Evolutionary conservation across 176 grass and related monocot species (phyloP), one percentile per base, ranked within the genome.

Genomic region (Bonia amplexicaulis): DNA sequence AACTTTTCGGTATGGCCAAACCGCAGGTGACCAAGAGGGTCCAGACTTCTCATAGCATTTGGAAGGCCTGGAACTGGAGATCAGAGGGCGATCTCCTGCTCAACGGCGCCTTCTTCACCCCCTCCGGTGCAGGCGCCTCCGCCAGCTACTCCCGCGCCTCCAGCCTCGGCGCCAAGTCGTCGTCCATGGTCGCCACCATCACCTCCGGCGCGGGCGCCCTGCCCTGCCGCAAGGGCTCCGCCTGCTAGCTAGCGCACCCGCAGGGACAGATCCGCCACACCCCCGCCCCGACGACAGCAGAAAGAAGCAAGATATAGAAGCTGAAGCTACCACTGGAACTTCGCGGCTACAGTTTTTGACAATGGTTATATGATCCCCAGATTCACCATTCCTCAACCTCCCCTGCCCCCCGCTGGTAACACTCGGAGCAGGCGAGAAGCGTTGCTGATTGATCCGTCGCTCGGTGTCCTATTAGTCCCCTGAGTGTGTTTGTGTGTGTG

Each of bases 21-120:
- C 58, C 10, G 26, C 79, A 96, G 94, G 89, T 96, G 15, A 96
- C 94, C 11, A 96, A 96, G 87, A 93, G 94, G 4, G 94, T 96
- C 0, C 87, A 93, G 5, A 96, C 94, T 0, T 53, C 27, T 2
- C 53, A 80, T 37, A 76, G 26, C 58, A 48, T 73, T n/a, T 96
- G 94, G 94, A 88, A 96, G 84, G 13, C 73, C 77, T 96, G 94
- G 94, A 96, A 96, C 89, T 96, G 94, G 94, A 93, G 94, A 64
- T 96, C 94, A 10, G 94, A 96, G 82, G 94, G 94, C 0, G 94
- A 96, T 37, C 81, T 96, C 54, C 82, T 96, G 37, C 84, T 96
- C 46, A 96, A 96, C 3, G 94, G 94, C 1, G 94, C 94, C 25
- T 96, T 88, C 77, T 96, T 96, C 89, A 96, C 89, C 42, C 94